These are phyloP conservation scores for Oenanthe sinensis DNA, from an alignment of 129 eudicot species.

Conservation along the genomic window DNA sequence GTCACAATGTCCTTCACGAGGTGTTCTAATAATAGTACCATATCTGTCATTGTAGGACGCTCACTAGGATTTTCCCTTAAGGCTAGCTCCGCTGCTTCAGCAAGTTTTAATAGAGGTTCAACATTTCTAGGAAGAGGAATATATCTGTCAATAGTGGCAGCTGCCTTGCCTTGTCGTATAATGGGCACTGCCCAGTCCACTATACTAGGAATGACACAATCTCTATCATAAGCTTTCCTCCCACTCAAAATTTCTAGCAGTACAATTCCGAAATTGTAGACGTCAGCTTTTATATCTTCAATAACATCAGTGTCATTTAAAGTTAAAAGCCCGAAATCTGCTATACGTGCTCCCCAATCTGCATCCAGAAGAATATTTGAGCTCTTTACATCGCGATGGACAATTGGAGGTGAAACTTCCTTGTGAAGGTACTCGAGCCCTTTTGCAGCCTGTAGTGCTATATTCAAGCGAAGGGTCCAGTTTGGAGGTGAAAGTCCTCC, in stretches of 20 bases:
- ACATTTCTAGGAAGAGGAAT: conserved; percentile 79
- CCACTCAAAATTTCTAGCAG: conserved; percentile 85
- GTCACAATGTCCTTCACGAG: conserved; percentile 72
- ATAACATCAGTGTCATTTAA: conserved; percentile 43
- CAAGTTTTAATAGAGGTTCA: conserved; percentile 81
- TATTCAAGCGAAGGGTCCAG: conserved; percentile 65
- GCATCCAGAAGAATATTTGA: conserved; percentile 81
- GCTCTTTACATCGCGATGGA: conserved; percentile 70
- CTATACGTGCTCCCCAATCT: conserved; percentile 80
- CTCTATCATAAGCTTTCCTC: conserved; percentile 74
- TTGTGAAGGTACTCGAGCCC: conserved; percentile 86
- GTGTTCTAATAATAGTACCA: conserved; percentile 53
- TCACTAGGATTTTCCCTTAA: conserved; percentile 65
- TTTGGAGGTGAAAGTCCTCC: conserved; percentile 67
- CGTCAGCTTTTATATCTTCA: conserved; percentile 51
- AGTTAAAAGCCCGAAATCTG: conserved; percentile 72
- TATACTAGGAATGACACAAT: conserved; percentile 53
- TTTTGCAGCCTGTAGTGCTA: conserved; percentile 89
- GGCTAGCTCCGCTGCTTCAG: conserved; percentile 72
- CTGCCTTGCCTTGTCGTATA: conserved; percentile 74
- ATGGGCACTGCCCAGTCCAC: conserved; percentile 91
- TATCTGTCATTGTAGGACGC: conserved; percentile 60
- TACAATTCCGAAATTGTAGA: conserved; percentile 73
- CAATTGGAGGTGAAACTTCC: conserved; percentile 65
- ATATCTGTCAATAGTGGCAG: conserved; percentile 62